Base-by-base conservation (phyloP, 768 basidiomycete genomes). In the Pseudohyphozyma bogoriensis region DNA sequence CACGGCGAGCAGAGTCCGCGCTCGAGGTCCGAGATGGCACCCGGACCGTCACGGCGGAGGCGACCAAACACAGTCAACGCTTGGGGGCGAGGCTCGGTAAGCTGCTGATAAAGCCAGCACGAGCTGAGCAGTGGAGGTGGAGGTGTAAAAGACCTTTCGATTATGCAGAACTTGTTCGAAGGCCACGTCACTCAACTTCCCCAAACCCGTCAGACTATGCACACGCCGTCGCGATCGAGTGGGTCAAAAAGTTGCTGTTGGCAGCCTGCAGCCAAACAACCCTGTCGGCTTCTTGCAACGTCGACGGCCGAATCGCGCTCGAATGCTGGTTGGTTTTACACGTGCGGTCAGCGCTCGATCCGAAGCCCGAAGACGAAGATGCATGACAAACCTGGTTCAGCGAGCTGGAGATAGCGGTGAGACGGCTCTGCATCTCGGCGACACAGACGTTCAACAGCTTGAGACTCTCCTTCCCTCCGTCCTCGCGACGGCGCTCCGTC, bases 201-300 rank as follows among this genome's bases (percentile, higher is more conserved):
- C n/a, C n/a, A n/a, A n/a, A n/a, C n/a, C n/a, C n/a, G n/a, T n/a
- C n/a, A n/a, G n/a, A n/a, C n/a, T n/a, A n/a, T n/a, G 51, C 51
- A 36, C 51, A 37, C 35, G 51, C 51, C 36, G 36, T 24, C 36
- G 36, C 18, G 4, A 52, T 12, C 51, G 51, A 52, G 4, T 52
- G 24, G 11, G 22, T 20, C 36, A 58, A 62, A 29, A 65, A 59
- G 5, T 31, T 26, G n/a, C 26, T 2, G 22, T 59, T 66, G 12
- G 65, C 65, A 18, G 58, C 60, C 42, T 62, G 58, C 22, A 66
- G 52, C 60, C 60, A 66, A 6, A 55, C 51, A 35, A 53, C 39
- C 28, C 61, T 56, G n/a, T 66, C 65, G 3, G 42, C 40, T 10
- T 56, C 60, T n/a, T 54, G 37, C 7, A 66, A 52, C 13, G 56